Conservation (phyloP, 345 rosid species). For the Rhodomyrtus tomentosa region DNA sequence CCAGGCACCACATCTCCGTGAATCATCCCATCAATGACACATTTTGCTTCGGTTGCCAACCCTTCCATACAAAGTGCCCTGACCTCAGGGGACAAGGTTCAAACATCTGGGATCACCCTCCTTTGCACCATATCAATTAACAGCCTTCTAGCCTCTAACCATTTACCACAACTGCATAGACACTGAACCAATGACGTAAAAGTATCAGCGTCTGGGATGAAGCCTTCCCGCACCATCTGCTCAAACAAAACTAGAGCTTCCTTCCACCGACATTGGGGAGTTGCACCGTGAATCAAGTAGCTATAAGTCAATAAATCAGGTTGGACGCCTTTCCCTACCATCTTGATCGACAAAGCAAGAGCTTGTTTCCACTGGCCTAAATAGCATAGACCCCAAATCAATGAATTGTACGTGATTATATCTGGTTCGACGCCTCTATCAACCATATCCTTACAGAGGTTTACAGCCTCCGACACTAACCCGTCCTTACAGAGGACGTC, state of each 20-base stretch:
- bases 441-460: neutral
- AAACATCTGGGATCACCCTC: neutral
- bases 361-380: neutral
- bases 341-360: neutral
- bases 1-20: neutral
- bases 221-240: neutral
- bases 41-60: neutral
- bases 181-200: neutral
- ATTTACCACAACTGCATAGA: neutral
- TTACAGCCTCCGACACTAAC: neutral
- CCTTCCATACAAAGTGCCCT: neutral
- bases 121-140: neutral
- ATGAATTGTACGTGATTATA: slow-evolving; percentile 2
- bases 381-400: neutral
- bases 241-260: neutral
- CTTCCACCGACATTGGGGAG: neutral
- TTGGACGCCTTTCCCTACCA: neutral
- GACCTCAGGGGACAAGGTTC: neutral
- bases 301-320: neutral
- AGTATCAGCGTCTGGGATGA: neutral
- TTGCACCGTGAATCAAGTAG: neutral
- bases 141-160: neutral
- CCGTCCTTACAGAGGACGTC: slow-evolving; percentile 5
- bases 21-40: neutral
- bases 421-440: neutral